phyloP scores from a whole-genome alignment of 2,329 filamentous ascomycete genomes.

The Fusarium vanettenii region DNA sequence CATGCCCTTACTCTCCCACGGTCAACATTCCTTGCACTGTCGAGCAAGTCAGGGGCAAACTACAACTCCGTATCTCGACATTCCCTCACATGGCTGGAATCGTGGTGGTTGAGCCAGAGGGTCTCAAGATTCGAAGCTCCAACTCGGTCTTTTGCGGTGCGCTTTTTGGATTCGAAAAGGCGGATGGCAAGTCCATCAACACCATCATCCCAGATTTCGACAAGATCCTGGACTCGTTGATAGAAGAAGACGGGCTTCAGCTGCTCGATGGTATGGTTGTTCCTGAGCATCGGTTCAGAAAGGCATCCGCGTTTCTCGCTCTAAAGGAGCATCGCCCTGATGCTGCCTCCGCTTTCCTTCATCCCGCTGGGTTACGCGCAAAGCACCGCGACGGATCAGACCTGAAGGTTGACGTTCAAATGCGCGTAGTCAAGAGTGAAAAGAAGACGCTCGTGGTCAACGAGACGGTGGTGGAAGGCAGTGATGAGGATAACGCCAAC shows the following conservation, averaged over 20 bases:
- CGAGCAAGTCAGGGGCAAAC: conserved; percentile 75
- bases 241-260: conserved; percentile 85
- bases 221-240: conserved; percentile 82
- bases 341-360: conserved; percentile 81
- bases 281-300: conserved; percentile 93
- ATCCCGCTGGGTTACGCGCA: conserved; percentile 85
- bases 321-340: conserved; percentile 86
- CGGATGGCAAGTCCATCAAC: conserved; percentile 82
- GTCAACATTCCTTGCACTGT: conserved; percentile 88
- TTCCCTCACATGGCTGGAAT: conserved; percentile 98
- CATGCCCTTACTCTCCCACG: conserved; percentile 80
- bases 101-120: conserved; percentile 85
- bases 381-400: conserved; percentile 91
- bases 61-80: conserved; percentile 86
- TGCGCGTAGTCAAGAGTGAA: conserved; percentile 94
- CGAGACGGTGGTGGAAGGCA: conserved; percentile 72
- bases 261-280: conserved; percentile 95
- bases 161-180: conserved; percentile 88
- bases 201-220: conserved; percentile 90
- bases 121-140: conserved; percentile 86
- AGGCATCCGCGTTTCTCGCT: conserved; percentile 85
- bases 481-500: conserved; percentile 63
- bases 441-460: conserved; percentile 71
- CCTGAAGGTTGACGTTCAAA: conserved; percentile 94
- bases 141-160: conserved; percentile 95